Evolutionary conservation across 768 basidiomycete species (phyloP), one percentile per base, ranked within the genome.

Genomic region (Saitozyma podzolica): DNA sequence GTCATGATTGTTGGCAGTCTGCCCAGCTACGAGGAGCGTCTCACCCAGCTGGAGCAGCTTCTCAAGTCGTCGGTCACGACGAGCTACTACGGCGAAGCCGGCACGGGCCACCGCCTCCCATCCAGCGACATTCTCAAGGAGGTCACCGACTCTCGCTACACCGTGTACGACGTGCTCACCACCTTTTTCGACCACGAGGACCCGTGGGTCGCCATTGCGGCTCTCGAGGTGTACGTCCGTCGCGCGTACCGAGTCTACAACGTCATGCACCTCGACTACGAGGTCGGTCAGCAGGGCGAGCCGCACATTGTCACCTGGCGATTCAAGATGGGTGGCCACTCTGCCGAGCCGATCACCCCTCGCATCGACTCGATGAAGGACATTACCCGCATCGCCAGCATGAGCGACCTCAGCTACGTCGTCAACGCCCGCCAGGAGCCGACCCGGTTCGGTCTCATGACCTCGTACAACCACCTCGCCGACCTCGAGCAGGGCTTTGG

Each of bases 181-280:
- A 85, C 91, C 7, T 99, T 99, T 84, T 98, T 98, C 86, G 86
- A 85, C 63, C 90, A 94, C 75, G 77, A 83, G 16, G 93, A 98
- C 69, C 84, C 88, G 43, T 88, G 89, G 84, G 87, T 98, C 66
- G 85, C 87, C 10, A 84, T 97, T 48, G 94, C 95, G 80, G 89
- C 95, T 9, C 87, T 96, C 54, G 95, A 98, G 80, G 92, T 95
- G 29, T 99, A 98, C 75, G 85, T 97, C 63, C 88, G 95, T 61
- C 91, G 95, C 66, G 92, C 92, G 8, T 99, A 99, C 81, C 88
- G 89, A 65, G 95, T 92, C 5, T 99, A 99, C 81, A 88, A 86
- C 19, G 80, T 98, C 49, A 83, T 96, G 56, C 91, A 91, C 40
- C 84, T 99, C 62, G 95, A 98, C 78, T 93, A 95, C 77, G 92